Base-by-base conservation (phyloP, 108 stramenopile genomes). In the Cylindrotheca fusiformis region DNA sequence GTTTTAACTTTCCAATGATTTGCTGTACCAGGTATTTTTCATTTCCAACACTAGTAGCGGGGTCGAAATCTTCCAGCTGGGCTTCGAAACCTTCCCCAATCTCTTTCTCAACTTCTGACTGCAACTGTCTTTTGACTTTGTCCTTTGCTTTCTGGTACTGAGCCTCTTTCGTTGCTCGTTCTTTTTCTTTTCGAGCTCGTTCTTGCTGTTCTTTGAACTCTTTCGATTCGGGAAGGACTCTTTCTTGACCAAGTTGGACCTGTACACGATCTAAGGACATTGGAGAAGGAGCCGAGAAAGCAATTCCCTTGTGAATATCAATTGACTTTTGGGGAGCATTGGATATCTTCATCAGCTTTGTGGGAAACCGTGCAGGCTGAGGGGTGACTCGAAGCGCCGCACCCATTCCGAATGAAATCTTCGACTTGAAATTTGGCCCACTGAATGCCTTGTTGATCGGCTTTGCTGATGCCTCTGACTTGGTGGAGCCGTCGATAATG, bases 231-330 rank as follows among this genome's bases (percentile, higher is more conserved):
- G 72, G 72, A 25, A 63, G 63, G 23, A 50, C 27, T 30, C 61
- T 55, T 48, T 74, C 72, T 63, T 67, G 72, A 32, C 59, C 65
- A 49, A 61, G 55, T 41, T 74, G 72, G 3, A 65, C 65, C 17
- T 74, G 53, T 53, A 51, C 23, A 24, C 72, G 72, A 41, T 66
- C 64, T 28, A 74, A 30, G 4, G 65, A 57, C 72, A 74, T 67
- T 27, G 72, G 72, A 41, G 72, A 65, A 14, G 72, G 72, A 0
- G 72, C 53, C 6, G 49, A 51, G 25, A 74, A 54, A 17, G 12
- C 26, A 22, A 74, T 36, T n/a, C 72, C 72, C 19, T 47, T 49
- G 29, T 60, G 64, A 22, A 74, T 60, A 1, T 66, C 60, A 52
- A 74, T 55, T 22, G 58, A 33, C 30, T 59, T 64, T 41, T 45